Conservation (phyloP, 176 grass and related monocot genomes). For the Saccharum officinarum region DNA sequence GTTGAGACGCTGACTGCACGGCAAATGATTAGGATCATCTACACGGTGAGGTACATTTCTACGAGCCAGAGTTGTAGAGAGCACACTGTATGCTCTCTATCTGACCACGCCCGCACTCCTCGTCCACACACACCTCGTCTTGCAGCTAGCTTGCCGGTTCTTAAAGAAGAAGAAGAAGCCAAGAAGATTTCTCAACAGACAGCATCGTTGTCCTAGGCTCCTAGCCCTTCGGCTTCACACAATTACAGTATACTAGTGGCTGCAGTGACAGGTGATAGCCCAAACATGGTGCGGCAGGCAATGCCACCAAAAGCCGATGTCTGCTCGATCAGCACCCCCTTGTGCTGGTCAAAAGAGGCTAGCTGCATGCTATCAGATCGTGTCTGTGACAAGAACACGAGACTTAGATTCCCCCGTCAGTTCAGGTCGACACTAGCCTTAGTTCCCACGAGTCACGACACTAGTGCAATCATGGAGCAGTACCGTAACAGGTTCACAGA, state of each 20-base stretch:
- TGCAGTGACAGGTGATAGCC: not conserved
- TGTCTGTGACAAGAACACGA: slow-evolving; percentile 39
- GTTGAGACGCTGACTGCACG: slow-evolving; percentile 35
- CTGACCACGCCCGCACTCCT: slow-evolving; percentile 10
- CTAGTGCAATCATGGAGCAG: slow-evolving; percentile 32
- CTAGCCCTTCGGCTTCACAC: not conserved
- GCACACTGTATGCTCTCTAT: slow-evolving; percentile 21
- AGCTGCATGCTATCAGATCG: slow-evolving; percentile 11
- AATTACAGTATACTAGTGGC: not conserved
- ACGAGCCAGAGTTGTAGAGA: not conserved
- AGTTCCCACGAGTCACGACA: slow-evolving; percentile 5
- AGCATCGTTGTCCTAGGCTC: not conserved
- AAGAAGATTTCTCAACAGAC: not conserved
- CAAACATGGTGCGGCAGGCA: not conserved
- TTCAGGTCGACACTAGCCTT: not conserved
- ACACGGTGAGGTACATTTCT: not conserved
- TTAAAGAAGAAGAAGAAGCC: not conserved
- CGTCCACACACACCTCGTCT: slow-evolving; percentile 7
- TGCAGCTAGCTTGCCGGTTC: not conserved
- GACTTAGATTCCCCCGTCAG: slow-evolving; percentile 7
- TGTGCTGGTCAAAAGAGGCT: slow-evolving; percentile 10
- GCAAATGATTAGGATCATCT: not conserved
- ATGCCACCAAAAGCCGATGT: slow-evolving; percentile 22
- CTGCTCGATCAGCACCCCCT: not conserved
- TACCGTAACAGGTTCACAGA: not conserved